Conservation (phyloP, 1,139 yeast species). For the Magnusiomyces magnusii region DNA sequence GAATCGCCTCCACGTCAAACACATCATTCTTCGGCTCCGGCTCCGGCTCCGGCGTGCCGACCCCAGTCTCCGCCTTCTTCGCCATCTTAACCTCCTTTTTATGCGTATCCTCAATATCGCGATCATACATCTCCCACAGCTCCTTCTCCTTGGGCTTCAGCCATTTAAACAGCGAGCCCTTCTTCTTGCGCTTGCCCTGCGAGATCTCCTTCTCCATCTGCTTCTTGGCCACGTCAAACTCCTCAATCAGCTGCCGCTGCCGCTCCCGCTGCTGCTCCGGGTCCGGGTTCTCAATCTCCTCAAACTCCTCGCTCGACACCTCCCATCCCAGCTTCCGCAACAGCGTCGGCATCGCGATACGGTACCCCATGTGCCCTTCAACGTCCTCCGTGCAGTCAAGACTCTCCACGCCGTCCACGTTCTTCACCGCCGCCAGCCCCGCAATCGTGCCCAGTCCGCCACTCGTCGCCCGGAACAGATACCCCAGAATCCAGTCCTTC, state of each 20-base stretch:
- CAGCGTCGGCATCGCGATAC: conserved; percentile 84
- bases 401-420: conserved; percentile 58
- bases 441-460: conserved; percentile 90
- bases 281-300: conserved; percentile 95
- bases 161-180: conserved; percentile 38
- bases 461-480: conserved; percentile 88
- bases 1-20: conserved; percentile 37
- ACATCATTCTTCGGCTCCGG: conserved; percentile 11
- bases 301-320: conserved; percentile 80
- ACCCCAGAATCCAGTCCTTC: conserved; percentile 96
- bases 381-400: conserved; percentile 80
- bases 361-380: conserved; percentile 95
- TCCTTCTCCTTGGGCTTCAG: conserved; percentile 70
- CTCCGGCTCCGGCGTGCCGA: conserved; percentile 1
- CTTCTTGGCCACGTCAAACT: conserved; percentile 78
- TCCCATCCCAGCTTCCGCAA: conserved; percentile 67
- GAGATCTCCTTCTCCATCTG: conserved; percentile 33
- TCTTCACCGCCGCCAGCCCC: conserved; percentile 73
- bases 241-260: conserved; percentile 70
- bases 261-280: conserved; percentile 73
- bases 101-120: conserved; percentile 18
- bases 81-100: conserved; percentile 1
- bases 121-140: conserved; percentile 76
- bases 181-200: conserved; percentile 34
- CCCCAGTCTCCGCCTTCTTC: conserved; percentile 10